Conservation (phyloP, 1,284 basidiomycete species). For the Marasmius fiardii region DNA sequence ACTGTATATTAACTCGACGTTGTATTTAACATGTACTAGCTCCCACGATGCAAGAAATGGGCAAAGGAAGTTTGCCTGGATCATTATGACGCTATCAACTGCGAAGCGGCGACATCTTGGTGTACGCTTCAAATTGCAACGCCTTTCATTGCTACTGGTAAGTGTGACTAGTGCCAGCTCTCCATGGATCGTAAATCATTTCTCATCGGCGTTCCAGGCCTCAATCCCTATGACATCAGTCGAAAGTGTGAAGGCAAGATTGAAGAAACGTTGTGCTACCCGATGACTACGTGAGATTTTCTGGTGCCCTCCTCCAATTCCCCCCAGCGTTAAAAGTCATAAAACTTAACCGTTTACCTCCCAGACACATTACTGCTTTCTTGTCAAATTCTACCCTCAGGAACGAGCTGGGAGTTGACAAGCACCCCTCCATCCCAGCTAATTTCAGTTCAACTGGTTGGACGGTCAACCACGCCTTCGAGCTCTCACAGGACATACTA, state of each 20-base stretch:
- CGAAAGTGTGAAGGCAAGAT: slow-evolving; percentile 47
- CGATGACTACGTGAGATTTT: slow-evolving; percentile 37
- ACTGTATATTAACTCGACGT: no score
- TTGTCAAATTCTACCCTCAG: slow-evolving; percentile 56
- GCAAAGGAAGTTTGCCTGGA: slow-evolving; percentile 42
- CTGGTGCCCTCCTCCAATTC: background rate
- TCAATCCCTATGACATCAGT: slow-evolving; percentile 63
- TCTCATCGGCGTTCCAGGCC: no score
- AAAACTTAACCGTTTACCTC: background rate
- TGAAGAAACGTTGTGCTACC: slow-evolving; percentile 43
- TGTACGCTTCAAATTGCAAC: slow-evolving; percentile 34
- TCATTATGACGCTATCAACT: slow-evolving; percentile 48
- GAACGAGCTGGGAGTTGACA: slow-evolving; percentile 54
- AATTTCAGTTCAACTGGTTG: slow-evolving; percentile 50
- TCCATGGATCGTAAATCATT: no score
- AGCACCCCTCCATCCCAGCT: slow-evolving; percentile 25
- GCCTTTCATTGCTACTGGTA: slow-evolving; percentile 36
- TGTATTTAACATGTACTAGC: no score
- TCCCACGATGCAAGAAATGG: slow-evolving; percentile 49
- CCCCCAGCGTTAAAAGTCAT: no score
- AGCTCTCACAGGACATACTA: slow-evolving; percentile 32
- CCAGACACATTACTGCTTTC: slow-evolving; percentile 48
- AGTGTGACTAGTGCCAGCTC: background rate
- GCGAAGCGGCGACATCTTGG: slow-evolving; percentile 45
- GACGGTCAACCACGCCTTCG: slow-evolving; percentile 41